A percentile compares a stretch with the other conserved stretches of the same genome.
These are phyloP conservation scores for Thielaviopsis euricoi DNA, from an alignment of 2,329 filamentous ascomycete species.

Conservation along the genomic window DNA sequence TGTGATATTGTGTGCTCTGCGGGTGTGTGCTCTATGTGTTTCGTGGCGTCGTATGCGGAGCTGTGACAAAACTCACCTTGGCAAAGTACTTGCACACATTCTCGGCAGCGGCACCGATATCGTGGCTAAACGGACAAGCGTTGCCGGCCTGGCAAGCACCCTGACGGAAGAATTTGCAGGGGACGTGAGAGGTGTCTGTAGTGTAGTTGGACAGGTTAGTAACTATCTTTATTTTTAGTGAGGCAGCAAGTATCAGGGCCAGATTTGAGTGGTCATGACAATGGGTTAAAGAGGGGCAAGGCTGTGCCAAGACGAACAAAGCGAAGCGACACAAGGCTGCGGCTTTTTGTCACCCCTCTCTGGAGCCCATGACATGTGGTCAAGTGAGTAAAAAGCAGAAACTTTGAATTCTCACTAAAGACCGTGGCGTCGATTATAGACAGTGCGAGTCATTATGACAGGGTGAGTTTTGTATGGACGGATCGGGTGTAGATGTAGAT, in stretches of 20 bases:
- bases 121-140: constrained; percentile 92
- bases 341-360: neutral
- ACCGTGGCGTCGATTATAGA: no score
- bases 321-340: neutral
- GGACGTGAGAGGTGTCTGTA: constrained; percentile 85
- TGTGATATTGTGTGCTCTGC: no score
- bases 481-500: neutral
- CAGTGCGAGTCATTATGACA: no score
- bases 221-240: neutral
- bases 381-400: no score
- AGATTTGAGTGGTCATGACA: neutral
- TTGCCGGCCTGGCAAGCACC: constrained; percentile 91
- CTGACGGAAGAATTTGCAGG: constrained; percentile 98
- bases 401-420: no score
- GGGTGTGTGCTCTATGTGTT: no score
- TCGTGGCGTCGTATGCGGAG: neutral
- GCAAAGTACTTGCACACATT: constrained; percentile 98
- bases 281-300: neutral
- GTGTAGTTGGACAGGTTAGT: constrained; percentile 8
- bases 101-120: constrained; percentile 67
- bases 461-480: no score
- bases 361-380: no score
- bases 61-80: constrained; percentile 45
- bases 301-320: neutral
- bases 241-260: neutral